phyloP scores from a whole-genome alignment of 768 basidiomycete genomes.

The Paxillus involutus region DNA sequence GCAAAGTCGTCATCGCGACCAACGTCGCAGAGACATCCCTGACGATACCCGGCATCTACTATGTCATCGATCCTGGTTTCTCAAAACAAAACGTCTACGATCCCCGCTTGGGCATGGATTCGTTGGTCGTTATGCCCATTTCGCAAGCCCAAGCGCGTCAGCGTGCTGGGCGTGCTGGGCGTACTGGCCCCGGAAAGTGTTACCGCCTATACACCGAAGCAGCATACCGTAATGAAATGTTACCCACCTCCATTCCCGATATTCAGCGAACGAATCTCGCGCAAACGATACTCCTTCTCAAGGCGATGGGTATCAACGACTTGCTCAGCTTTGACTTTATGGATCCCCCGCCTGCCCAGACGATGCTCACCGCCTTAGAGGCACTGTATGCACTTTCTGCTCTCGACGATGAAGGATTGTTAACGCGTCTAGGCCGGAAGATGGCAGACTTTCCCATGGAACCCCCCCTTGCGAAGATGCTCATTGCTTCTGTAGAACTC shows the following conservation, averaged over 20 bases:
- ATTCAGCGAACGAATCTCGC: constrained; percentile 95
- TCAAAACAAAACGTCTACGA: constrained; percentile 99
- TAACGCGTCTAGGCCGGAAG: constrained; percentile 93
- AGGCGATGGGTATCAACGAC: constrained; percentile 99
- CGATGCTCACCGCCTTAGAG: constrained; percentile 95
- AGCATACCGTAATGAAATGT: constrained; percentile 98
- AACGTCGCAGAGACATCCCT: constrained; percentile 99
- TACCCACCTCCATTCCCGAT: constrained; percentile 96
- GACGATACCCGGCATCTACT: constrained; percentile 98
- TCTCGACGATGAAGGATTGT: constrained; percentile 91
- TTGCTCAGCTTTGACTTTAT: constrained; percentile 98
- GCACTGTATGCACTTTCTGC: constrained; percentile 94
- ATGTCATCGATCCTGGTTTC: constrained; percentile 98
- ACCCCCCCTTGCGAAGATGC: constrained; percentile 93
- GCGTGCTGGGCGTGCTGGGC: constrained; percentile 92
- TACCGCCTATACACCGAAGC: constrained; percentile 98
- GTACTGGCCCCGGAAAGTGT: constrained; percentile 97
- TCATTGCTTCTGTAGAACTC: constrained; percentile 95
- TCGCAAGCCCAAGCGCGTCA: constrained; percentile 98
- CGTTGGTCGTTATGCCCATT: constrained; percentile 96
- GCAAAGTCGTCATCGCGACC: constrained; percentile 99
- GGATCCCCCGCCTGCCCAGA: constrained; percentile 97
- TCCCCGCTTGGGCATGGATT: constrained; percentile 97
- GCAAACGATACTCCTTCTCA: constrained; percentile 89
- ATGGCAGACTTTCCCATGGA: constrained; percentile 99